Percentiles rank a stretch among this genome's conserved stretches.
These are phyloP conservation scores for Micractinium sp. DNA, from an alignment of 139 green algal genomes.

Conservation along the genomic window DNA sequence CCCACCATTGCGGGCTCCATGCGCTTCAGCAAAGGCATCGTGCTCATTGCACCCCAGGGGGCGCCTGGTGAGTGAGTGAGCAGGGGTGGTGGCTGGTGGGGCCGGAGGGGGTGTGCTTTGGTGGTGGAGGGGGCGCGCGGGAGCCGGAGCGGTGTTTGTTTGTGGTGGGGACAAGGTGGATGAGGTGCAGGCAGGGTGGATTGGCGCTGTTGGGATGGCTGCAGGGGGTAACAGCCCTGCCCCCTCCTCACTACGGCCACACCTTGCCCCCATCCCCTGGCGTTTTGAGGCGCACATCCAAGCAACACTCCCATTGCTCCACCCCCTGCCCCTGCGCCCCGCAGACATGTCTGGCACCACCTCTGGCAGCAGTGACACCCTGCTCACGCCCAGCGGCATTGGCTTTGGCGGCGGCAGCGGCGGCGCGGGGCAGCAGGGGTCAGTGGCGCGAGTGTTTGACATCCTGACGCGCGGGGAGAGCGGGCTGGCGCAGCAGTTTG, in stretches of 20 bases:
- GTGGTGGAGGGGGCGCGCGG: too few species aligned
- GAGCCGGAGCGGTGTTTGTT: too few species aligned
- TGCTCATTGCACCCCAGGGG: constrained; percentile 68
- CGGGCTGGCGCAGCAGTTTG: constrained; percentile 39
- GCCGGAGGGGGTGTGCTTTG: background rate
- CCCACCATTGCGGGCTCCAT: constrained; percentile 75
- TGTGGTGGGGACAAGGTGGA: too few species aligned
- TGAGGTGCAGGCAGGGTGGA: too few species aligned
- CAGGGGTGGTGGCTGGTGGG: background rate
- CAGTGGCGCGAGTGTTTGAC: constrained; percentile 73
- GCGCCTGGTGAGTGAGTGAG: constrained; percentile 1
- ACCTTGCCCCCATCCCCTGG: background rate
- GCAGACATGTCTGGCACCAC: constrained; percentile 9
- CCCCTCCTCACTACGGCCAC: background rate
- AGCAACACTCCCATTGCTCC: background rate
- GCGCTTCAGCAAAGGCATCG: constrained; percentile 67
- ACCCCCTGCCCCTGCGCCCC: background rate
- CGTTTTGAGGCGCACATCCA: background rate
- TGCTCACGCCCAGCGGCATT: constrained; percentile 1
- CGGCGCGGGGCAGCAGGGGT: too few species aligned
- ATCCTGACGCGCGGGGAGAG: constrained; percentile 55
- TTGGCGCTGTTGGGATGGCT: too few species aligned
- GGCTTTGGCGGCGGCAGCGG: background rate
- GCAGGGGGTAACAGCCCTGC: background rate
- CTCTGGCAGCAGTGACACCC: background rate